Evolutionary conservation across 192 early-diverging fungal genomes (phyloP).

Genomic region (Linderina pennispora): DNA sequence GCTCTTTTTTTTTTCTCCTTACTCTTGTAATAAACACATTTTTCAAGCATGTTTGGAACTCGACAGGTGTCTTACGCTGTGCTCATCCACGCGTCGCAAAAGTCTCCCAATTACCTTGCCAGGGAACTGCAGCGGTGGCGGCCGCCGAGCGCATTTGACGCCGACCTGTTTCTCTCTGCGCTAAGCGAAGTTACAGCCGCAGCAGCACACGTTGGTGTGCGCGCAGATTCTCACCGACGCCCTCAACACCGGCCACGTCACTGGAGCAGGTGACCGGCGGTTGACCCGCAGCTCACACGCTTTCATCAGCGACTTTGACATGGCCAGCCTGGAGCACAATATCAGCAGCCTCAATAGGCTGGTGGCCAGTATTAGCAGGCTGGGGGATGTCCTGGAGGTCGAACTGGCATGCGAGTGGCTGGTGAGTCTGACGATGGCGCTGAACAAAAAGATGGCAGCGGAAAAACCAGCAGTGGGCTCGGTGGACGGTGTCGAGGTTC

Average conservation of each 20-base stretch:
- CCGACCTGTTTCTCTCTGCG: too few relatives aligned
- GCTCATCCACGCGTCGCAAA: too few relatives aligned
- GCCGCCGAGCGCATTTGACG: too few relatives aligned
- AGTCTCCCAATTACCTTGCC: too few relatives aligned
- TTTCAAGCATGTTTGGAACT: too few relatives aligned
- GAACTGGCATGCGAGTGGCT: slow-evolving; percentile 8
- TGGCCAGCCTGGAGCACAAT: slow-evolving; percentile 7
- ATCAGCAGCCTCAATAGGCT: slow-evolving; percentile 15
- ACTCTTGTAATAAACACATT: too few relatives aligned
- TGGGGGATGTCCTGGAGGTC: background rate
- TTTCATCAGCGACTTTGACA: slow-evolving; percentile 1
- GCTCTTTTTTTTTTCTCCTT: too few relatives aligned
- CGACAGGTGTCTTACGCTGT: too few relatives aligned
- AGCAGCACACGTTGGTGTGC: slow-evolving; percentile 13
- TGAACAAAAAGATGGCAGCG: slow-evolving; percentile 18
- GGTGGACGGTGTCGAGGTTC: background rate
- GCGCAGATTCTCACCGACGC: slow-evolving; percentile 24
- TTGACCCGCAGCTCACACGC: too few relatives aligned
- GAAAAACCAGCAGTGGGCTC: background rate
- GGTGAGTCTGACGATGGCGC: slow-evolving; percentile 10
- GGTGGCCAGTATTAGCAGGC: background rate
- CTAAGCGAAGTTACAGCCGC: too few relatives aligned
- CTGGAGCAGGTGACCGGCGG: slow-evolving; percentile 2
- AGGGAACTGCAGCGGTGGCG: too few relatives aligned
- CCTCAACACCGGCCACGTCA: slow-evolving; percentile 6